Evolutionary conservation across 345 rosid species (phyloP).

Genomic region (Linum tenue): DNA sequence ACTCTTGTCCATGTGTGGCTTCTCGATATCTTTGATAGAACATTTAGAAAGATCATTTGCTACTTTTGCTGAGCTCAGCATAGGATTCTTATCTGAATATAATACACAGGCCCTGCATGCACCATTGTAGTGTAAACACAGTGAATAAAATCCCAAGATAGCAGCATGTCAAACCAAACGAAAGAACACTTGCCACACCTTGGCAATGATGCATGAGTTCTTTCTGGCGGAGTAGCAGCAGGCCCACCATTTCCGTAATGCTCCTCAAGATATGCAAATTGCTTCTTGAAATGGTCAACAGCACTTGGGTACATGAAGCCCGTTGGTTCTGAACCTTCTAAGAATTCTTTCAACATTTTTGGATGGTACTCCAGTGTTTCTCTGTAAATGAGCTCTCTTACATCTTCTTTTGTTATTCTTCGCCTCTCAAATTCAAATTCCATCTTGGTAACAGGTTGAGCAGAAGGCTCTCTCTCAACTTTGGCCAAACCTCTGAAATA

Average conservation of each 20-base stretch:
- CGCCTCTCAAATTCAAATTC: conserved; percentile 96
- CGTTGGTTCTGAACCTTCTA: conserved; percentile 79
- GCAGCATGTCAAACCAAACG: neutral
- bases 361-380: conserved; percentile 98
- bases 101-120: conserved; percentile 69
- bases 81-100: conserved; percentile 47
- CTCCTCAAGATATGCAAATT: conserved; percentile 87
- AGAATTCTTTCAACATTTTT: conserved; percentile 72
- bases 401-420: conserved; percentile 84
- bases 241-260: conserved; percentile 45
- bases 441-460: conserved; percentile 90
- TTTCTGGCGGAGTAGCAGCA: conserved; percentile 52
- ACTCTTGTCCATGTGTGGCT: conserved; percentile 50
- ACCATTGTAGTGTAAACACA: conserved; percentile 9
- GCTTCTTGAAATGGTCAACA: conserved; percentile 85
- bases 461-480: conserved; percentile 91
- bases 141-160: conserved; percentile 1
- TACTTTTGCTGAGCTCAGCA: conserved; percentile 49
- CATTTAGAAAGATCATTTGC: conserved; percentile 69
- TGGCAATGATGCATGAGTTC: conserved; percentile 95
- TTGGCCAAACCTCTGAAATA: conserved; percentile 82
- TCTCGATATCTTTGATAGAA: conserved; percentile 67
- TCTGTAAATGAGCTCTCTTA: conserved; percentile 70
- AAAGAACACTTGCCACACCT: conserved; percentile 34
- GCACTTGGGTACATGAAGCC: conserved; percentile 95